Conservation (phyloP, 257 asterid genomes). For the Fraxinus americana region DNA sequence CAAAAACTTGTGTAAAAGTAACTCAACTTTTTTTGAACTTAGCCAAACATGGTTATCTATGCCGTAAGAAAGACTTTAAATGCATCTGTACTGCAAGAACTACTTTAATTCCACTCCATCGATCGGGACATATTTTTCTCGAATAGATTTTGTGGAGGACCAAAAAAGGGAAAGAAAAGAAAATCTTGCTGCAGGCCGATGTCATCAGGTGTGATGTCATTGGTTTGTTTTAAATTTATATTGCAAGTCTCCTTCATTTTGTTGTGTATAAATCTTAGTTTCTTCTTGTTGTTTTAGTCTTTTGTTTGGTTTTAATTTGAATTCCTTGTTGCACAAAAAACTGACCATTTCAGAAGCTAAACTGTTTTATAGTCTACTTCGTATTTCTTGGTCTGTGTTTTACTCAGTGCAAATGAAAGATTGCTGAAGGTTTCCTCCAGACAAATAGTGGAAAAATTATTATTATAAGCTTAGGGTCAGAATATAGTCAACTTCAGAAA, state of each 20-base stretch:
- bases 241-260: not conserved
- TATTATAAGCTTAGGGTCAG: not conserved
- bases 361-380: not conserved
- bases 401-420: not conserved
- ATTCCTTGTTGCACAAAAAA: not conserved
- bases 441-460: not conserved
- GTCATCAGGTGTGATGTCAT: not conserved
- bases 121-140: not conserved
- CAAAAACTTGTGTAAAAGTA: not conserved
- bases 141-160: not conserved
- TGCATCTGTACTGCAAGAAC: not conserved
- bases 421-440: conserved; percentile 1
- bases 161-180: not conserved
- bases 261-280: not conserved
- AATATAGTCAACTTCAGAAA: not conserved
- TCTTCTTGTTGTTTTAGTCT: not conserved
- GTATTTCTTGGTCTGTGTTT: not conserved
- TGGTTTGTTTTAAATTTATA: conserved; percentile 5
- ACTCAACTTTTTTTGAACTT: not conserved
- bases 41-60: not conserved
- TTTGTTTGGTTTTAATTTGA: not conserved
- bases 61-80: conserved; percentile 3
- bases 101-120: not conserved
- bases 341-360: not conserved
- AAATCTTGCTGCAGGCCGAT: not conserved